Evolutionary conservation across 805 yeast genomes (phyloP).

Genomic region (Starmera quercuum): DNA sequence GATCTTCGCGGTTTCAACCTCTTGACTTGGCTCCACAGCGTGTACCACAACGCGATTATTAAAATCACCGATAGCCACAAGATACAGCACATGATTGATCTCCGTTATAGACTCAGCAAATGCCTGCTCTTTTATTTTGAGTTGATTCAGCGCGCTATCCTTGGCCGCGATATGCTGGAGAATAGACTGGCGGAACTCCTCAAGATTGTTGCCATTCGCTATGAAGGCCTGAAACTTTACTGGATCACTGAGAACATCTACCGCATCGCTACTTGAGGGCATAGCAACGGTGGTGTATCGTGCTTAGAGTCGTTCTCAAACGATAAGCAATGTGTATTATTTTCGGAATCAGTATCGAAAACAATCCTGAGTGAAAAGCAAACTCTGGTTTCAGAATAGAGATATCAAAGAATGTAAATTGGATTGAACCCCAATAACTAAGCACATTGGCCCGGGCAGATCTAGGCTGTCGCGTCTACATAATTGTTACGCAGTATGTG

Average conservation of each 20-base stretch:
- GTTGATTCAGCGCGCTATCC: neutral
- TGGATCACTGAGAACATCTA: neutral
- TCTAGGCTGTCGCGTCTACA: no score
- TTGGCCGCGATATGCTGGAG: neutral
- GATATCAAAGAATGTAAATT: no score
- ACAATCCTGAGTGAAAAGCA: no score
- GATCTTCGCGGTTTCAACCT: constrained; percentile 70
- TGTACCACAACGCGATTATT: constrained; percentile 66
- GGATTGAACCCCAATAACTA: no score
- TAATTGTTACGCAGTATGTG: no score
- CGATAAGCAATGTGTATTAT: no score
- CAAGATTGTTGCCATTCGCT: neutral
- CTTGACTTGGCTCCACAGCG: constrained; percentile 55
- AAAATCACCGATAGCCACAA: constrained; percentile 79
- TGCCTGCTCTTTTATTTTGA: neutral
- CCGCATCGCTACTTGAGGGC: no score
- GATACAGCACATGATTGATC: constrained; percentile 79
- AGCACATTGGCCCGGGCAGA: no score
- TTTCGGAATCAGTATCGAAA: no score
- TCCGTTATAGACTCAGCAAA: constrained; percentile 34
- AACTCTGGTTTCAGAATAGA: no score
- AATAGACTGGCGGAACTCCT: neutral
- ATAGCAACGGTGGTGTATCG: no score
- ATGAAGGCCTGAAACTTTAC: neutral
- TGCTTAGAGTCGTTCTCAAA: no score